Base-by-base conservation (phyloP, 345 rosid genomes). In the Pseudoturritis turrita region DNA sequence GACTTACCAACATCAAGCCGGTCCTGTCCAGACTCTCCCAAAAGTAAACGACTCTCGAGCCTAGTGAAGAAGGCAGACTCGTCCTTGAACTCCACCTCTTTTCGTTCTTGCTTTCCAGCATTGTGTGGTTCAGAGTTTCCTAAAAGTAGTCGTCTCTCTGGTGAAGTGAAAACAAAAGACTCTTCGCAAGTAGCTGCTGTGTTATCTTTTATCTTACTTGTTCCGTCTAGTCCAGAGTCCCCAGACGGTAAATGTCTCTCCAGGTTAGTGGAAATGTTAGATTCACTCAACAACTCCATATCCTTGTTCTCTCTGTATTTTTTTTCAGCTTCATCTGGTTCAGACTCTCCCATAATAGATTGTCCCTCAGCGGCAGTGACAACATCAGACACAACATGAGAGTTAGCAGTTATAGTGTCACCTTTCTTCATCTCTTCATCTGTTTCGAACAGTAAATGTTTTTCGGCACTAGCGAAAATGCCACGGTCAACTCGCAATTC, bases 51-150 rank as follows among this genome's bases (percentile, higher is more conserved):
- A 44, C 26, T 45, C 40, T 44, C 67, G 4, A 26, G 22, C 39
- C 26, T 45, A 29, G 41, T 63, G 68, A 63, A 45, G 29, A 44
- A 29, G 68, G 54, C 68, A 62, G 68, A 62, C 40, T 62, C 41
- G 11, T 68, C 63, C 54, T 68, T 41, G 33, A 28, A 44, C 22
- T 56, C 45, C 25, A 62, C 14, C 39, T 60, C 67, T n/a, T 17
- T 23, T 61, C 5, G 15, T 49, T 59, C 67, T 61, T 62, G 44
- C 14, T 53, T 44, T 18, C 35, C 45, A 41, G 25, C 62, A 21
- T 26, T 62, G 26, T n/a, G 33, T 43, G 33, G 55, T 41, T 41
- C 46, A 31, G 62, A 31, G 15, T 62, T 60, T 3, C 10, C 37
- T 21, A 41, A 6, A 29, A 40, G 33, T 0, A 19, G 26, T 0